Base-by-base conservation (phyloP, 768 basidiomycete species). In the Macrolepiota dolichaula region DNA sequence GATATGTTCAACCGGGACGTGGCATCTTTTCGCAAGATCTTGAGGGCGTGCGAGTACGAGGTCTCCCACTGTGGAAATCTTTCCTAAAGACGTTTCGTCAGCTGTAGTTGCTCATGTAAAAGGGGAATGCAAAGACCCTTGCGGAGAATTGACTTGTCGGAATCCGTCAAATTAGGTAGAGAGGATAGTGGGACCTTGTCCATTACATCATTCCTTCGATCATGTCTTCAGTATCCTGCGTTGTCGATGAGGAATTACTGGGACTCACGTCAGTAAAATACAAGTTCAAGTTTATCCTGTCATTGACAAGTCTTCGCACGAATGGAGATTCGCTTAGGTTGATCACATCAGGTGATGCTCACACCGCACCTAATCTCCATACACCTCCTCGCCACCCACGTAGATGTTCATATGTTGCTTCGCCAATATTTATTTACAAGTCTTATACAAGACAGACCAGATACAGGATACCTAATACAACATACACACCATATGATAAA, bases 21-120 rank as follows among this genome's bases (percentile, higher is more conserved):
- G 81, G 69, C 88, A 86, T 66, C 77, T 79, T 54, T 79, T 81
- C 1, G 85, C 81, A 42, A 89, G 69, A 40, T 87, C 86, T 63
- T 76, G 74, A 4, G 79, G 71, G 0, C 80, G 68, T 6, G 71
- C 73, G 42, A 88, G 67, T 17, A 90, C 64, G 29, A 89, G 68
- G 56, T 89, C 85, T 32, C 75, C 69, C 9, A 80, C 57, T 32
- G 77, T 78, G 52, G 65, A 70, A 62, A 87, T 71, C 60, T 80
- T 80, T 51, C 82, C 87, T 88, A 44, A 25, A 46, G 24, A 37
- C 5, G 44, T 25, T 11, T 19, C 19, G 6, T n/a, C n/a, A 32
- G 29, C 7, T 29, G 19, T 9, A 22, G n/a, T 17, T 24, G 6
- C 46, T 24, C 25, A 25, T 36, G 17, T 15, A 11, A 15, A 4